A percentile compares a stretch with the other conserved stretches of the same genome.
phyloP scores from a whole-genome alignment of 2,329 filamentous ascomycete genomes.

The Venturiaceae sp. region DNA sequence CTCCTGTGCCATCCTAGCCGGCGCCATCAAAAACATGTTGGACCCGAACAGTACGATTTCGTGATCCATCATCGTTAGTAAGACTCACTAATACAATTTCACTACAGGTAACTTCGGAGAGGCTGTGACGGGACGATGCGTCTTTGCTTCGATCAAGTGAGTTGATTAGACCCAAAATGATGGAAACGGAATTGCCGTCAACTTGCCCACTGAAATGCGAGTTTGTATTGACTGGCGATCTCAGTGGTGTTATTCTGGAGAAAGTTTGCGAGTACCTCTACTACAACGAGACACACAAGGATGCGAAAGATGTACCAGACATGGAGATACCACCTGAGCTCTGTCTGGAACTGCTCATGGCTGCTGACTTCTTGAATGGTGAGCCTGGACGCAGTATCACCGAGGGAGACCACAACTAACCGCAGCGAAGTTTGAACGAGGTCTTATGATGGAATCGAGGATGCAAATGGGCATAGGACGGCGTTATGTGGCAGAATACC shows the following conservation, averaged over 20 bases:
- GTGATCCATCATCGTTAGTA: not conserved
- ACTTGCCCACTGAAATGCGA: conserved; percentile 23
- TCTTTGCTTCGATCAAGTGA: conserved; percentile 65
- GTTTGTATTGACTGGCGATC: conserved; percentile 1
- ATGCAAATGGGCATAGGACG: not conserved
- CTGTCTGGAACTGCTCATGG: conserved; percentile 67
- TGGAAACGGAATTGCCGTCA: conserved; percentile 14
- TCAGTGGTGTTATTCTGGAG: conserved; percentile 63
- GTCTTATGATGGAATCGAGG: not conserved
- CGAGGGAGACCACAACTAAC: not conserved
- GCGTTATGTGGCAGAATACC: not conserved
- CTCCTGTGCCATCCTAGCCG: conserved; percentile 59
- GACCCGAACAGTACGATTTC: conserved; percentile 54
- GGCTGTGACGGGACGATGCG: conserved; percentile 52
- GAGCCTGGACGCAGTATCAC: conserved; percentile 15
- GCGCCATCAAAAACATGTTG: conserved; percentile 65
- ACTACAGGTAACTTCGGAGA: conserved; percentile 53
- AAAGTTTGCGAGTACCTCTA: conserved; percentile 78
- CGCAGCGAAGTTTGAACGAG: not conserved
- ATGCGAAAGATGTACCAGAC: conserved; percentile 64
- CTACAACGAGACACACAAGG: conserved; percentile 66
- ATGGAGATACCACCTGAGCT: conserved; percentile 74
- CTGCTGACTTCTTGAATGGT: conserved; percentile 66
- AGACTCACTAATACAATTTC: not conserved
- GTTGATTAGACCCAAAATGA: not conserved